Base-by-base conservation (phyloP, 805 yeast genomes). In the Cyberlindnera xishuangbannaensis region DNA sequence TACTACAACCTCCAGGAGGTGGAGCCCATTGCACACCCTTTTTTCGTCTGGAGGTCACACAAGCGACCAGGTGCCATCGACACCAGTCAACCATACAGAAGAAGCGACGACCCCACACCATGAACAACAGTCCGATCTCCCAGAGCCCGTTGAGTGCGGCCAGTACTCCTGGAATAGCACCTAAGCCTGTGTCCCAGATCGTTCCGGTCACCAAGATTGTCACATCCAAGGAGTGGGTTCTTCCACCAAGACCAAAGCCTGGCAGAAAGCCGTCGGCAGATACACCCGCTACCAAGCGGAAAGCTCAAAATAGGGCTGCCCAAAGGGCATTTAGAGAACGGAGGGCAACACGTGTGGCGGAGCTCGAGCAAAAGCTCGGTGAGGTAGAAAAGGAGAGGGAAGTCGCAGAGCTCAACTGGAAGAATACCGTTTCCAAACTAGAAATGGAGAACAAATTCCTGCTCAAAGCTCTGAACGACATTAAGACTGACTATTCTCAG, bases 231-330 rank as follows among this genome's bases (percentile, higher is more conserved):
- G 76, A 74, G 51, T 83, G 88, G 86, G 84, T 78, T 13, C 60
- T 82, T 14, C 94, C 90, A 5, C 88, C 88, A 11, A 64, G 90
- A 37, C 84, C 87, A 12, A 81, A 81, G 43, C 82, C 83, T 0
- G 83, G 83, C 7, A 59, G 81, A 24, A 74, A 74, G 44, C 78
- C 80, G 3, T 53, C 56, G 43, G 69, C 71, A 5, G 95, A 85
- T 44, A 74, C 88, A 0, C 94, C 95, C 0, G 87, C 88, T 1
- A 76, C 81, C 15, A 83, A 84, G 56, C 64, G 95, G 34, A 85
- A 85, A 58, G 95, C 95, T 4, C 96, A 83, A 57, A 87, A 87
- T 54, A 64, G 96, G 38, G 95, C 92, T n/a, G 95, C 96, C 15
- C 95, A 88, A 64, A 55, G 95, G 37, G 94, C 97, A 2, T 84